Evolutionary conservation across 2,329 filamentous ascomycete species (phyloP), one percentile per base, ranked within the genome.

Genomic region (Lachnellula occidentalis): DNA sequence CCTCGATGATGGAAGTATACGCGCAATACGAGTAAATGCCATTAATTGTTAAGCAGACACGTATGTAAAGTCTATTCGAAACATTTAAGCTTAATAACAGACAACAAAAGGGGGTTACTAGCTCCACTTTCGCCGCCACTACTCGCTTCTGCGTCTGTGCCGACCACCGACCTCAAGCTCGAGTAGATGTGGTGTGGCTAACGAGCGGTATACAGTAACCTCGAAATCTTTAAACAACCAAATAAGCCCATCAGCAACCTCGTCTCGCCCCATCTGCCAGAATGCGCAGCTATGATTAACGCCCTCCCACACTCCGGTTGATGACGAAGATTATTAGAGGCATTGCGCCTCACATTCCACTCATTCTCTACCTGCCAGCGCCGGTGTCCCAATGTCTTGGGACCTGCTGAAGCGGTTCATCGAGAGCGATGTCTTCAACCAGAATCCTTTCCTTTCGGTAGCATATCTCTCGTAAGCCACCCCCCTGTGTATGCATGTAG

Each of bases 351-450:
- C 66, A 59, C 50, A 51, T 41, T 48, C 41, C 54, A 48, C 49
- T 49, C 47, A 48, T 34, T 52, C 51, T 51, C 58, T 48, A 57
- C 49, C 59, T 50, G 50, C 55, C 53, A 54, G 45, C 42, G 46
- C 47, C 58, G 42, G 57, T 45, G 45, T 53, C 56, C 60, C 60
- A 61, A 86, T 86, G 85, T 87, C 85, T 77, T 92, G 88, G 88
- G 87, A 92, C 78, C 79, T 94, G 77, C 81, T 94, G 71, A 87
- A 90, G 79, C 85, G 89, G 74, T 92, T 92, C 82, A 85, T 94
- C 78, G 88, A 92, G 81, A 91, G 87, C 77, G 89, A 94, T 79
- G 88, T 94, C 78, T 94, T 94, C 80, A 92, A 92, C 78, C 86
- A 88, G 75, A 87, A 92, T 74, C 88, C 90, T 61, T 92, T 91